Conservation (phyloP, 345 rosid species). For the Pistacia vera region DNA sequence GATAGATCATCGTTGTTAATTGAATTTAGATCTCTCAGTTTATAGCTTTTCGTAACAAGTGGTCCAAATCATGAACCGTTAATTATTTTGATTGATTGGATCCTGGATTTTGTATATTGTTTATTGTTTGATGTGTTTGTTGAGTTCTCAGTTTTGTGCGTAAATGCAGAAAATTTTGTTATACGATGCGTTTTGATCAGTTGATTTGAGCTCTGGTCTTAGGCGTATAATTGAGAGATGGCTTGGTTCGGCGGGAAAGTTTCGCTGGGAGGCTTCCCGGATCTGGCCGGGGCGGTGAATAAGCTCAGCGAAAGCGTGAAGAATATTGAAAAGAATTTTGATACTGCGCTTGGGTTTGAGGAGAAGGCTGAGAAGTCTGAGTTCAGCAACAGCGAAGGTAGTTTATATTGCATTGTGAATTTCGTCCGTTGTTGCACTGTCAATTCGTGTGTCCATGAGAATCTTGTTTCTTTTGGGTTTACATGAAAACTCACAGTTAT, state of each 20-base stretch:
- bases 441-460: background rate
- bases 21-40: background rate
- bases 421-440: background rate
- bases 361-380: constrained; percentile 83
- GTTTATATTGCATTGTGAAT: background rate
- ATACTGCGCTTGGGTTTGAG: constrained; percentile 91
- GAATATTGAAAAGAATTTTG: constrained; percentile 98
- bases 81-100: constrained; percentile 4
- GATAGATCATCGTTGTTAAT: background rate
- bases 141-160: constrained; percentile 6
- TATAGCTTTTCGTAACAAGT: background rate
- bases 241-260: constrained; percentile 99
- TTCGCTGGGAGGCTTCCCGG: constrained; percentile 85
- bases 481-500: background rate
- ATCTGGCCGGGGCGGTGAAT: constrained; percentile 97
- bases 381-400: constrained; percentile 65
- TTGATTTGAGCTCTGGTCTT: constrained; percentile 27
- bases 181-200: constrained; percentile 27
- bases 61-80: background rate
- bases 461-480: background rate
- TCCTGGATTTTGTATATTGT: constrained; percentile 13
- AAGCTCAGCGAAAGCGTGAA: constrained; percentile 99
- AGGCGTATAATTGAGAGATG: constrained; percentile 38
- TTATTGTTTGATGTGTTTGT: background rate
- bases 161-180: constrained; percentile 33